Conservation (phyloP, 768 basidiomycete species). For the Peribolospora baueri region DNA sequence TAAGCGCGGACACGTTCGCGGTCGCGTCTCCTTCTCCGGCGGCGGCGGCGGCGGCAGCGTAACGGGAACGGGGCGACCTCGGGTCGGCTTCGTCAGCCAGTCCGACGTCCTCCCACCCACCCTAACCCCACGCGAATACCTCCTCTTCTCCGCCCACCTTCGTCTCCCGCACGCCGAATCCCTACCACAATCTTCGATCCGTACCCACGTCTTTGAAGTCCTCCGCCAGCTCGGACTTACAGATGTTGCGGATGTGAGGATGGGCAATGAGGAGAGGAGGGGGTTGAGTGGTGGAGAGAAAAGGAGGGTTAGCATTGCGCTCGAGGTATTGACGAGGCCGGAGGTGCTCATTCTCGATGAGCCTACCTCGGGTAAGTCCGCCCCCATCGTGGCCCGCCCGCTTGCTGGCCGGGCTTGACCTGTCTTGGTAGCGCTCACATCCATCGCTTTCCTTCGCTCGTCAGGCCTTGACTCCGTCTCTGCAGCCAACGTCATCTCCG, state of each 20-base stretch:
- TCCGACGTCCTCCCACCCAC: constrained; percentile 12
- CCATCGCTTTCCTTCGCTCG: constrained; percentile 26
- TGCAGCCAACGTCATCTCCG: constrained; percentile 50
- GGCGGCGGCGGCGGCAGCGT: too few species aligned
- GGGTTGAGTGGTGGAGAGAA: constrained; percentile 85
- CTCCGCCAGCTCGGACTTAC: constrained; percentile 56
- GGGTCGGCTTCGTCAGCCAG: constrained; percentile 57
- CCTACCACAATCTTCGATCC: constrained; percentile 36
- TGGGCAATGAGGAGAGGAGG: constrained; percentile 46
- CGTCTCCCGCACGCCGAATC: constrained; percentile 43
- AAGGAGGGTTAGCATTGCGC: constrained; percentile 66
- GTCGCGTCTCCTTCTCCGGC: constrained; percentile 34
- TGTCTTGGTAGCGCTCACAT: background rate
- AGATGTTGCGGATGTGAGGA: constrained; percentile 41
- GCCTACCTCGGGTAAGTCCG: constrained; percentile 25
- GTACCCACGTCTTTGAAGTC: constrained; percentile 35
- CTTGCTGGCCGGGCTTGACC: background rate
- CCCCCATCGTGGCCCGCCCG: background rate
- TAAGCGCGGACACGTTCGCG: constrained; percentile 46
- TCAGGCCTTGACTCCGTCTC: constrained; percentile 66
- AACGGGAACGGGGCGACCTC: constrained; percentile 19
- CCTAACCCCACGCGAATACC: constrained; percentile 46
- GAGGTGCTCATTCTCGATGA: constrained; percentile 72
- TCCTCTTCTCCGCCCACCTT: constrained; percentile 63
- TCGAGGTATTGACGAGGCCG: constrained; percentile 64